Percentiles rank a stretch among this genome's conserved stretches.
Evolutionary conservation across 768 basidiomycete genomes (phyloP).

Genomic region (Lentinula guzmanii): DNA sequence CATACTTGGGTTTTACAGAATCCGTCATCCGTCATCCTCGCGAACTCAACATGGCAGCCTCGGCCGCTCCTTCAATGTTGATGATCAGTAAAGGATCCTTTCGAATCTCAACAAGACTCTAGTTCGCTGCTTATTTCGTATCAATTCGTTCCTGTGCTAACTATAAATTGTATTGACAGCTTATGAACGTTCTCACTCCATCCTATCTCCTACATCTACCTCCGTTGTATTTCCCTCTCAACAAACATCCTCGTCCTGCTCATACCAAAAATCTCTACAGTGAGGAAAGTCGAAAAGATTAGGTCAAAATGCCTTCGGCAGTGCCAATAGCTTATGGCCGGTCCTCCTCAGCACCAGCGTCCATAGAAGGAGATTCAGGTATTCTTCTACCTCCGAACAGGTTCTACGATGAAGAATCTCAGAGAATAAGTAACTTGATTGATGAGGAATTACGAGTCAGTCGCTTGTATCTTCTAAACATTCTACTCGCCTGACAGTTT

Average conservation of each 20-base stretch:
- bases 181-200: not conserved
- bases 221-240: not conserved
- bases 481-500: not conserved
- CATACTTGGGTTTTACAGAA: not conserved
- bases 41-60: not conserved
- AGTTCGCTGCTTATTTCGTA: not conserved
- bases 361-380: conserved; percentile 3
- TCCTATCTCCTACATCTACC: not conserved
- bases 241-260: not conserved
- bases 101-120: not conserved
- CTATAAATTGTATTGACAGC: not conserved
- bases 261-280: too few species aligned
- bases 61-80: not conserved
- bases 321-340: conserved; percentile 1
- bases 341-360: conserved; percentile 3
- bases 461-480: not conserved
- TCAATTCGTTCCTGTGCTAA: not conserved
- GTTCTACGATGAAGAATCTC: conserved; percentile 36
- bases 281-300: not conserved
- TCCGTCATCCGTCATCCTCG: not conserved
- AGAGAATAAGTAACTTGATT: conserved; percentile 42
- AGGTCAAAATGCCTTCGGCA: not conserved
- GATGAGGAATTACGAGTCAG: conserved; percentile 52
- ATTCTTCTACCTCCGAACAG: conserved; percentile 1
- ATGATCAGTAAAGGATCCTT: not conserved